Conservation (phyloP, 345 rosid species). For the Rhodamnia rubescens region DNA sequence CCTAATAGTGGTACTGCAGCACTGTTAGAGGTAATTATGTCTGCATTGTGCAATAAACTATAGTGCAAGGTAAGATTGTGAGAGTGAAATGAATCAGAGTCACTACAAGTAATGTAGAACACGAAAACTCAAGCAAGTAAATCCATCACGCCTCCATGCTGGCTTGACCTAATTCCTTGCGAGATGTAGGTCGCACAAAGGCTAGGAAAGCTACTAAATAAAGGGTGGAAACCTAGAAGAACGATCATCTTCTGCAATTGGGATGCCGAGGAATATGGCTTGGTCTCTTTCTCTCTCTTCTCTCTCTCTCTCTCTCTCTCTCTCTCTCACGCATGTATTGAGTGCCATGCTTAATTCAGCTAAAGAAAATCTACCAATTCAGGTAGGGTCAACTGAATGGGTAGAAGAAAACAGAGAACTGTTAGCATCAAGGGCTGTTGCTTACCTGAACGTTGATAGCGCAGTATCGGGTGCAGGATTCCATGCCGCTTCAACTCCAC, state of each 20-base stretch:
- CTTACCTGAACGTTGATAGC: slow-evolving; percentile 59
- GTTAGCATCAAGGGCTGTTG: slow-evolving; percentile 59
- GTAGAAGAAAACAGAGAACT: slow-evolving; percentile 80
- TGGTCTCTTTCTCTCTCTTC: slow-evolving; percentile 35
- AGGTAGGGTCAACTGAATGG: slow-evolving; percentile 93
- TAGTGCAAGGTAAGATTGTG: background rate
- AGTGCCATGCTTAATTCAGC: background rate
- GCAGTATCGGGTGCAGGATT: slow-evolving; percentile 64
- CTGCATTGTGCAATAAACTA: background rate
- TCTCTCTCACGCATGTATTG: background rate
- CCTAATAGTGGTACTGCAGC: slow-evolving; percentile 86
- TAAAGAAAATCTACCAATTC: slow-evolving; percentile 1
- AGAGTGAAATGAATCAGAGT: background rate
- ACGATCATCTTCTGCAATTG: slow-evolving; percentile 72
- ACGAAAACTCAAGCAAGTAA: background rate
- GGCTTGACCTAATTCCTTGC: background rate
- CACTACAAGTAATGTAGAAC: background rate
- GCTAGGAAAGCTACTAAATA: slow-evolving; percentile 40
- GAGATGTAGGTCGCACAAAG: slow-evolving; percentile 49
- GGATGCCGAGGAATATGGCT: slow-evolving; percentile 89
- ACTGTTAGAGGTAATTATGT: slow-evolving; percentile 47
- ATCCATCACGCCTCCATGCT: background rate
- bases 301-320: background rate
- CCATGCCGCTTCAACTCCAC: slow-evolving; percentile 63
- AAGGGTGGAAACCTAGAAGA: slow-evolving; percentile 73